Evolutionary conservation across 2,329 filamentous ascomycete genomes (phyloP), one percentile per base, ranked within the genome.

Genomic region (Botrytis deweyae): DNA sequence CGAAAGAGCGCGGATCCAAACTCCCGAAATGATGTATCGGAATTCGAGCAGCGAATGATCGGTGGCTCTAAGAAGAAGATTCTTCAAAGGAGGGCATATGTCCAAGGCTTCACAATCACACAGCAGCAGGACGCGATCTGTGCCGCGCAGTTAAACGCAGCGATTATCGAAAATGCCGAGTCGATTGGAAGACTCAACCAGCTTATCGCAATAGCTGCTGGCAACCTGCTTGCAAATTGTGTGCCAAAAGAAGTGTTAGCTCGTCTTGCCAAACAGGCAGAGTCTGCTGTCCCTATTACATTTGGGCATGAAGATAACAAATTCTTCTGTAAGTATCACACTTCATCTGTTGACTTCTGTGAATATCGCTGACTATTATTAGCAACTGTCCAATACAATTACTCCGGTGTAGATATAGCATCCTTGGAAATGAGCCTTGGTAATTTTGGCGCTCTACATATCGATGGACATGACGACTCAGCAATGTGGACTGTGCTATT

Each of bases 351-450:
- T 6, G 3, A 25, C 29, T 49, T 8, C 29, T 36, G 5, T 4
- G 12, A 25, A 36, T 22, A 36, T 14, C 25, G 20, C 42, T 66
- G 8, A 66, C 29, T 1, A 22, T 46, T 36, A 49, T 8, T 25
- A 66, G 63, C 63, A 36, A 66, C 63, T 14, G 29, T 66, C 9
- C 63, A 66, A 36, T 49, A 66, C 42, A 66, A 66, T 5, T 66
- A 49, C 29, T 66, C 63, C 9, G 63, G 20, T 7, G 6, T 10
- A 16, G 29, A 36, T 7, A 18, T 66, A 5, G 63, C 10, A 36
- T 49, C 42, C 16, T 36, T 66, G 33, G 63, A 66, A 20, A 29
- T 66, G 29, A 20, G 42, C 44, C 44, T 66, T 20, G 63, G 63
- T 25, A 42, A 66, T 9, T 29, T 66, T 0, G 63, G 63, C 5